phyloP scores from a whole-genome alignment of 768 basidiomycete genomes.

The Mycena crocata region DNA sequence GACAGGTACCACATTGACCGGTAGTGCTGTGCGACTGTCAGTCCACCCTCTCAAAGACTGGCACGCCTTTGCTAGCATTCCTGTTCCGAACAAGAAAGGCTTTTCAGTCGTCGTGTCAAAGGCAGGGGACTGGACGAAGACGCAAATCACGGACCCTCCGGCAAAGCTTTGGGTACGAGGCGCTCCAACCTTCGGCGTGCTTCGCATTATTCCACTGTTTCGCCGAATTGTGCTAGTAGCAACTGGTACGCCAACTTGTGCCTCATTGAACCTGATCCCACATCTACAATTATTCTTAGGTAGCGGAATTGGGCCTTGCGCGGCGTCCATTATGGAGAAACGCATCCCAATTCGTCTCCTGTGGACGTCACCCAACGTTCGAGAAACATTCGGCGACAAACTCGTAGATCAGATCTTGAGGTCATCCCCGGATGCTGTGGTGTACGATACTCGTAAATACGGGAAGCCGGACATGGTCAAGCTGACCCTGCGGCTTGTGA shows the following conservation, averaged over 20 bases:
- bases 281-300: too few species aligned
- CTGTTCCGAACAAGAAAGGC: slow-evolving; percentile 58
- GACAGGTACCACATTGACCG: slow-evolving; percentile 57
- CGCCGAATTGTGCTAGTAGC: slow-evolving; percentile 67
- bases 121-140: slow-evolving; percentile 71
- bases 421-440: slow-evolving; percentile 64
- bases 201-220: slow-evolving; percentile 67
- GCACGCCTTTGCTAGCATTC: slow-evolving; percentile 69
- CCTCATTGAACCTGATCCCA: too few species aligned
- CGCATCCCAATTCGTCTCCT: slow-evolving; percentile 64
- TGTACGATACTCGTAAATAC: slow-evolving; percentile 64
- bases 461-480: slow-evolving; percentile 64
- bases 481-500: slow-evolving; percentile 57
- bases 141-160: slow-evolving; percentile 65
- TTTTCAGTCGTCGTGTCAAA: slow-evolving; percentile 68
- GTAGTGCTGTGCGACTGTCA: slow-evolving; percentile 59
- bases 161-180: slow-evolving; percentile 69
- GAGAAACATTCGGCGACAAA: slow-evolving; percentile 71
- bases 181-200: slow-evolving; percentile 64
- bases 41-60: slow-evolving; percentile 65
- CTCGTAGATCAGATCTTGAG: slow-evolving; percentile 66
- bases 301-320: slow-evolving; percentile 70
- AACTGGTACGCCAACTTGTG: slow-evolving; percentile 50
- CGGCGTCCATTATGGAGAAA: slow-evolving; percentile 63
- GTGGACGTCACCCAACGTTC: slow-evolving; percentile 71